Conservation (phyloP, 2,329 filamentous ascomycete genomes). For the Aspergillus fumigatus region DNA sequence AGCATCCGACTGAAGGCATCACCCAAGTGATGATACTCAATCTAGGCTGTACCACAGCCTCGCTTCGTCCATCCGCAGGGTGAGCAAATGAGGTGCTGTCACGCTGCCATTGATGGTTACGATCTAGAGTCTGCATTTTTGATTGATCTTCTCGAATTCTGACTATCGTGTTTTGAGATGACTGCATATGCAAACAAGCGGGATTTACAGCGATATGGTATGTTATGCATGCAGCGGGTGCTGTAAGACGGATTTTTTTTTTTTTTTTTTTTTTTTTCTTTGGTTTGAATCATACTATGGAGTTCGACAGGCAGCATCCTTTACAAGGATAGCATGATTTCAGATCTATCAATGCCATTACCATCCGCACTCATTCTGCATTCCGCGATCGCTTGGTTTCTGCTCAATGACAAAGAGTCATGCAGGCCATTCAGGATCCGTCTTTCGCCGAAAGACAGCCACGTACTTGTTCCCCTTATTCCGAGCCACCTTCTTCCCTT, state of each 20-base stretch:
- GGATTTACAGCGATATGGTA: background rate
- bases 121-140: background rate
- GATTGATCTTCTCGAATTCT: background rate
- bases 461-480: conserved; percentile 90
- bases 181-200: conserved; percentile 1
- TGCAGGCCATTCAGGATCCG: conserved; percentile 68
- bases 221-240: background rate
- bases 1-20: conserved; percentile 58
- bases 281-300: background rate
- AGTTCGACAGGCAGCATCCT: background rate
- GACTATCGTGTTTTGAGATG: background rate
- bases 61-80: conserved; percentile 1
- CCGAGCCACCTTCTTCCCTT: conserved; percentile 91
- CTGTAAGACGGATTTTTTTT: background rate
- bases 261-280: background rate
- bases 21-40: conserved; percentile 8
- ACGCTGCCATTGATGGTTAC: background rate
- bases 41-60: conserved; percentile 14
- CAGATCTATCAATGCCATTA: too few relatives aligned
- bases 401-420: conserved; percentile 4
- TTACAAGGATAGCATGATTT: background rate
- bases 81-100: background rate
- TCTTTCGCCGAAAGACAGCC: conserved; percentile 75
- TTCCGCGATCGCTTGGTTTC: too few relatives aligned
- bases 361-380: too few relatives aligned